Conservation (phyloP, 192 early-diverging fungal genomes). For the Linderina pennispora region DNA sequence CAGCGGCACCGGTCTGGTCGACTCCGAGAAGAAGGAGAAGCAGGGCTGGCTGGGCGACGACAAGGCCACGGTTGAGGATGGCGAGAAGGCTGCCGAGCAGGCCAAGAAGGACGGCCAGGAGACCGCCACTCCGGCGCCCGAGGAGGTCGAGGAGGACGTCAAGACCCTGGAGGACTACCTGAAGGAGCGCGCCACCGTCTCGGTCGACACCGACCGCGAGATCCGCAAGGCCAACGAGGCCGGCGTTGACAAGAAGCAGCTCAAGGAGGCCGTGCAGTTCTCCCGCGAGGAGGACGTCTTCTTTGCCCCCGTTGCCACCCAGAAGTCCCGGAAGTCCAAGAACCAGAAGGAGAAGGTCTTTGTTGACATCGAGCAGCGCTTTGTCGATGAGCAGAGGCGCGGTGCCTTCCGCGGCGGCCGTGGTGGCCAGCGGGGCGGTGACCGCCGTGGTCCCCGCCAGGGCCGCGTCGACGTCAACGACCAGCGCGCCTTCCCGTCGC, state of each 20-base stretch:
- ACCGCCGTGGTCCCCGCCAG: constrained; percentile 46
- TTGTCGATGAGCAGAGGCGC: constrained; percentile 60
- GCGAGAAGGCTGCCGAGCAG: constrained; percentile 32
- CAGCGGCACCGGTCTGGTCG: constrained; percentile 67
- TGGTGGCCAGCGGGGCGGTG: constrained; percentile 42
- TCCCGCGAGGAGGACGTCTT: constrained; percentile 68
- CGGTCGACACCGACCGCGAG: constrained; percentile 52
- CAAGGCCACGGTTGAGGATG: constrained; percentile 29
- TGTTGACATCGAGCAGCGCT: constrained; percentile 76
- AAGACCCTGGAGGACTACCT: constrained; percentile 88
- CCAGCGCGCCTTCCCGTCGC: constrained; percentile 65
- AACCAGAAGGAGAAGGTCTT: constrained; percentile 67
- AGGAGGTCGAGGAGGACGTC: constrained; percentile 69
- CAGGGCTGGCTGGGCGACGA: constrained; percentile 67
- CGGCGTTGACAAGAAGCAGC: constrained; percentile 66
- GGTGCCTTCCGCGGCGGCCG: constrained; percentile 53
- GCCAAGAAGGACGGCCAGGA: constrained; percentile 41
- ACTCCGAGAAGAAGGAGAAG: constrained; percentile 89
- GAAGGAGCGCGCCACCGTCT: constrained; percentile 57
- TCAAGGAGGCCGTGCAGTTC: constrained; percentile 72
- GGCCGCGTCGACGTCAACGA: constrained; percentile 61
- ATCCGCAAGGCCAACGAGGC: constrained; percentile 86
- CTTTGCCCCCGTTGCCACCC: constrained; percentile 51
- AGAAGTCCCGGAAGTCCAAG: constrained; percentile 57
- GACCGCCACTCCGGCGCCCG: constrained; percentile 27